phyloP scores from a whole-genome alignment of 1,284 basidiomycete species.

The Coniferiporia sulphurascens region DNA sequence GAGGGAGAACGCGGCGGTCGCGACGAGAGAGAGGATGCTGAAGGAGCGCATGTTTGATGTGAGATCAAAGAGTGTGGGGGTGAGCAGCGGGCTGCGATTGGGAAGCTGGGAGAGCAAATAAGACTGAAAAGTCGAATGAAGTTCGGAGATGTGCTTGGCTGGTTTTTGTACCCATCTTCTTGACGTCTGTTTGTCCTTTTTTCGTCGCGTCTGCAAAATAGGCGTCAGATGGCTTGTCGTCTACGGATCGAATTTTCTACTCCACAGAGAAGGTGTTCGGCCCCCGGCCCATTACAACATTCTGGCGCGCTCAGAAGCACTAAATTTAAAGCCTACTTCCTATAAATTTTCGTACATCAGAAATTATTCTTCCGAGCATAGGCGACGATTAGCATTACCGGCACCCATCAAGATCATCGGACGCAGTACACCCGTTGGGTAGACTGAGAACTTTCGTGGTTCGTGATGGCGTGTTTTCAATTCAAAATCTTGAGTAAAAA shows the following conservation, averaged over 20 bases:
- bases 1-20: slow-evolving; percentile 34
- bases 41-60: slow-evolving; percentile 42
- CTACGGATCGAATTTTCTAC: not conserved
- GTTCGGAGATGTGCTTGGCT: not conserved
- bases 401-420: not conserved
- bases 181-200: not conserved
- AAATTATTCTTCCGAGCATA: not conserved
- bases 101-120: not conserved
- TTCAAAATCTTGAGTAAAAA: too few species aligned
- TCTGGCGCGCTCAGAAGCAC: not conserved
- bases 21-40: slow-evolving; percentile 33
- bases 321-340: not conserved
- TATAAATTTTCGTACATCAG: not conserved
- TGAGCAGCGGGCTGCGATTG: not conserved
- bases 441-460: too few species aligned
- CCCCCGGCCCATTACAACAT: not conserved
- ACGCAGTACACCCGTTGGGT: too few species aligned
- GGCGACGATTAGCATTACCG: slow-evolving; percentile 8
- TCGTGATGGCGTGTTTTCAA: too few species aligned
- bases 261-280: slow-evolving; percentile 6
- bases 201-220: not conserved
- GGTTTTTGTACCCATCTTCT: not conserved
- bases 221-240: not conserved
- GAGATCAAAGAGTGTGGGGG: slow-evolving; percentile 35
- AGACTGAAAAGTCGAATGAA: not conserved